phyloP scores from a whole-genome alignment of 352 stramenopile species.

The Phytopythium vexans region DNA sequence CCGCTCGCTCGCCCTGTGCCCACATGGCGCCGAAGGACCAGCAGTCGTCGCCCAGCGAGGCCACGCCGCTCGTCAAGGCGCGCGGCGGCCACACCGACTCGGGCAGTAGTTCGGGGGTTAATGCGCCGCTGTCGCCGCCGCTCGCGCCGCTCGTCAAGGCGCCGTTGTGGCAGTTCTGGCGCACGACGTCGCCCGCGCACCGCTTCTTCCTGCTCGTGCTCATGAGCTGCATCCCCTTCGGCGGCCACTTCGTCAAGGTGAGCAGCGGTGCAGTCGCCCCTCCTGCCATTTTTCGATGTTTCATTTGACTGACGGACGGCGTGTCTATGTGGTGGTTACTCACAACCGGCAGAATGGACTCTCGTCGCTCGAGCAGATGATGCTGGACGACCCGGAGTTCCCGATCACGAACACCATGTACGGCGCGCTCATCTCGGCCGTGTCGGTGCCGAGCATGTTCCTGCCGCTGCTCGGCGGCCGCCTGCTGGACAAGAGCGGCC shows the following conservation, averaged over 20 bases:
- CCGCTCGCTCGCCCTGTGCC: not conserved
- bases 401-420: conserved; percentile 86
- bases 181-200: conserved; percentile 52
- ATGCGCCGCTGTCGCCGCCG: conserved; percentile 2
- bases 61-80: conserved; percentile 25
- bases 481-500: conserved; percentile 75
- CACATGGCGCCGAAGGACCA: conserved; percentile 20
- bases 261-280: not conserved
- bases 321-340: not conserved
- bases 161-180: conserved; percentile 69
- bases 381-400: conserved; percentile 73
- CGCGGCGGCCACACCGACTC: conserved; percentile 5
- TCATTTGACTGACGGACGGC: not conserved
- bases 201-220: conserved; percentile 82
- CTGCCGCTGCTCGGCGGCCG: conserved; percentile 73
- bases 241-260: conserved; percentile 84
- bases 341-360: conserved; percentile 56
- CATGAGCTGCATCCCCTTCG: conserved; percentile 85
- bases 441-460: conserved; percentile 85
- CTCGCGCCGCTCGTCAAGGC: conserved; percentile 33
- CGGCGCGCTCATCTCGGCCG: conserved; percentile 70
- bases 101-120: not conserved
- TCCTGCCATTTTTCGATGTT: not conserved
- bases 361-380: conserved; percentile 76
- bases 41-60: conserved; percentile 17